These are phyloP conservation scores for Lablab purpureus DNA, from an alignment of 306 rosid genomes.

Conservation along the genomic window DNA sequence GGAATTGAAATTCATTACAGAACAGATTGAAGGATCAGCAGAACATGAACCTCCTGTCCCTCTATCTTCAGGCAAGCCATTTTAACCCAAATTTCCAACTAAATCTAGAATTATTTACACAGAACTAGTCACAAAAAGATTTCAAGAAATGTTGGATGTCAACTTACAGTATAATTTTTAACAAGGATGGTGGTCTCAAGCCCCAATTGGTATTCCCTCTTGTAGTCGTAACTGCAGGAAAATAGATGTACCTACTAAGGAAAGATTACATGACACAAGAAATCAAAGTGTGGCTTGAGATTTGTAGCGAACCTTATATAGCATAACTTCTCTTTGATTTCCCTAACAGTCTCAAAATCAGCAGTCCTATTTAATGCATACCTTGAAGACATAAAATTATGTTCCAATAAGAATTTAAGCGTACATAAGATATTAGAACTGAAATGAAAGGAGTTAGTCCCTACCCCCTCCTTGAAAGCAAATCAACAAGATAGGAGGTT, in stretches of 20 bases:
- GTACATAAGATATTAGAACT: conserved; percentile 37
- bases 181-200: conserved; percentile 99
- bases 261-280: conserved; percentile 31
- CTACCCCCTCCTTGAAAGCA: conserved; percentile 99
- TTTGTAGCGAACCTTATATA: conserved; percentile 74
- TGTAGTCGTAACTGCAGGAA: conserved; percentile 88
- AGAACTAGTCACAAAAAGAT: conserved; percentile 31
- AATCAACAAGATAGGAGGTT: conserved; percentile 96
- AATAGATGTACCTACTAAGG: conserved; percentile 43
- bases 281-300: conserved; percentile 27
- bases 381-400: conserved; percentile 62
- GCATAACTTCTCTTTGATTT: conserved; percentile 97
- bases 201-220: conserved; percentile 98
- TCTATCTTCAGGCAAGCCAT: conserved; percentile 39
- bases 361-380: conserved; percentile 90
- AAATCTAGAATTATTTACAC: conserved; percentile 23
- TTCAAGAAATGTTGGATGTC: conserved; percentile 36
- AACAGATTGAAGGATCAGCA: conserved; percentile 27
- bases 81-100: conserved; percentile 31
- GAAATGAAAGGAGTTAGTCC: conserved; percentile 46
- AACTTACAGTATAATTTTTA: conserved; percentile 90
- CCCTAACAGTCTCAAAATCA: conserved; percentile 99
- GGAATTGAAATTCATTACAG: conserved; percentile 23
- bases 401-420: conserved; percentile 42
- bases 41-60: conserved; percentile 24